A percentile compares a stretch with the other conserved stretches of the same genome.
Conservation (phyloP, 2,329 filamentous ascomycete species). For the Fusarium anguioides region DNA sequence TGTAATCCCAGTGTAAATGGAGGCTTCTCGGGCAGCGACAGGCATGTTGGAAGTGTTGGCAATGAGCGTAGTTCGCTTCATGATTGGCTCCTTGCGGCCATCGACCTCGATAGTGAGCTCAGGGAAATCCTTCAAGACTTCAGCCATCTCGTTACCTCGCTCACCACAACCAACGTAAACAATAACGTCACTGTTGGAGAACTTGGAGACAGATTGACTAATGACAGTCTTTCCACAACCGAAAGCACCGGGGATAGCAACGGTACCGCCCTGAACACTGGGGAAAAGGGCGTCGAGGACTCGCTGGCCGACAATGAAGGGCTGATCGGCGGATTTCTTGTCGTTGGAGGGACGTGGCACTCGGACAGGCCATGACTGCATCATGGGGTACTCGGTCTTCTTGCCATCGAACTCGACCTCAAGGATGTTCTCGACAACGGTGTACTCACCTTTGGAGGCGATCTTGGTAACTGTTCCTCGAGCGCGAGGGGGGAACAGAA, state of each 20-base stretch:
- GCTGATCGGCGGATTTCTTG: constrained; percentile 87
- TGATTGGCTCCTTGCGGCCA: constrained; percentile 96
- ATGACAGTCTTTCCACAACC: constrained; percentile 99
- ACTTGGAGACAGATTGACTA: constrained; percentile 97
- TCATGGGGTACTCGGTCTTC: constrained; percentile 95
- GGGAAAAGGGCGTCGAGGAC: constrained; percentile 97
- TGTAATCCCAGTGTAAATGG: constrained; percentile 97
- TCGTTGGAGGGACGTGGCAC: constrained; percentile 92
- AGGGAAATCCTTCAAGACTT: constrained; percentile 99
- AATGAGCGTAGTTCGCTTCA: constrained; percentile 99
- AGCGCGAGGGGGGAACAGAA: constrained; percentile 89
- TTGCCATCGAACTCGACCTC: constrained; percentile 98
- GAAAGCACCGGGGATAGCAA: constrained; percentile 98
- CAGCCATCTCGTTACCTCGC: constrained; percentile 99
- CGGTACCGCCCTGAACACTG: constrained; percentile 94
- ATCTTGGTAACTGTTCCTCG: constrained; percentile 93
- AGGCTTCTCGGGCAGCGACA: constrained; percentile 96
- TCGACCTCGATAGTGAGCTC: constrained; percentile 96
- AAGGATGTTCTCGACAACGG: constrained; percentile 91
- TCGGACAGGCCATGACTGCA: constrained; percentile 98
- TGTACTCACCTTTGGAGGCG: constrained; percentile 89
- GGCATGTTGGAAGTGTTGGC: constrained; percentile 99
- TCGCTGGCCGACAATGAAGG: constrained; percentile 96
- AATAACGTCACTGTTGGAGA: constrained; percentile 99
- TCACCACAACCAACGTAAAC: constrained; percentile 95